These are phyloP conservation scores for Astragalus membranaceus DNA, from an alignment of 306 rosid species.

Conservation along the genomic window DNA sequence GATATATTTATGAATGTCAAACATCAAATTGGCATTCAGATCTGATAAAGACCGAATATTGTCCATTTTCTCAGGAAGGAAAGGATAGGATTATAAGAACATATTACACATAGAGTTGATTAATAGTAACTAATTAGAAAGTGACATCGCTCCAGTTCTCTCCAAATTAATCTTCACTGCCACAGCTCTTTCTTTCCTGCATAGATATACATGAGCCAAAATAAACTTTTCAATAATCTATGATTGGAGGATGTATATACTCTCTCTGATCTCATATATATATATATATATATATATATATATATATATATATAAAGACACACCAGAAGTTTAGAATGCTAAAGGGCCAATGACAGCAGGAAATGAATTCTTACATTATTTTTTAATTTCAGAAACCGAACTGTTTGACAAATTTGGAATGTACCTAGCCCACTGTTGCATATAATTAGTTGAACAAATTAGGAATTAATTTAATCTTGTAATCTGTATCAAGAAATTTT, in stretches of 20 bases:
- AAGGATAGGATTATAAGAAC: neutral
- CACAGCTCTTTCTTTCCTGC: constrained; percentile 26
- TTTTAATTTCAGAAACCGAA: constrained; percentile 43
- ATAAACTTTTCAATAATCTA: neutral
- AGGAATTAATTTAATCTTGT: neutral
- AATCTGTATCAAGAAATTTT: neutral
- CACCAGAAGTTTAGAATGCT: too few species aligned
- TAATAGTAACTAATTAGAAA: neutral
- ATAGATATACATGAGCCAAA: neutral
- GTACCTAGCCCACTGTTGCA: constrained; percentile 81
- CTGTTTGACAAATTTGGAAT: constrained; percentile 57
- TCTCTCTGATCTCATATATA: too few species aligned
- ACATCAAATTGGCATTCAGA: too few species aligned
- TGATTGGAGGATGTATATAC: neutral
- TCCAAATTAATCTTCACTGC: neutral
- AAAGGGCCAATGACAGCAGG: too few species aligned
- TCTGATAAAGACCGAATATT: too few species aligned
- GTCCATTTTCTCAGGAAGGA: neutral
- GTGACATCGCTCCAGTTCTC: neutral
- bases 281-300: too few species aligned
- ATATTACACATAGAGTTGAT: neutral
- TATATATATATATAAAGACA: too few species aligned
- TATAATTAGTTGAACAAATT: neutral
- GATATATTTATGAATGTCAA: too few species aligned
- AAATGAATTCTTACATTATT: constrained; percentile 25